These are phyloP conservation scores for Xerocomus amazonicus DNA, from an alignment of 1,284 basidiomycete species.

Conservation along the genomic window DNA sequence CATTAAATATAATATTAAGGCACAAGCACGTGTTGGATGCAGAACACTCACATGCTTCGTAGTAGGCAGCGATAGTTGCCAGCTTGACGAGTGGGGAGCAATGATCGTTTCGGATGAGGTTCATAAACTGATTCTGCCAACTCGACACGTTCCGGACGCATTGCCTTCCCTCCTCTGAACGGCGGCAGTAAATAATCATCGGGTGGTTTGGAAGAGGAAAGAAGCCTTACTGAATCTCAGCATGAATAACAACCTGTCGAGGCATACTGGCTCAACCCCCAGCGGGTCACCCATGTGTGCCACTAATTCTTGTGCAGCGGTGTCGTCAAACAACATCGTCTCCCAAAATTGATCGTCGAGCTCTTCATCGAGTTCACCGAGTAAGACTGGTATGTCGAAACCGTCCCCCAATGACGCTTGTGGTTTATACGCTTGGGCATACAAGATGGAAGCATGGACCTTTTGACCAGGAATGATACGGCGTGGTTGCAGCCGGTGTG, in stretches of 20 bases:
- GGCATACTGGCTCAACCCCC: constrained; percentile 19
- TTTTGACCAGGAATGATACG: constrained; percentile 12
- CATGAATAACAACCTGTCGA: constrained; percentile 18
- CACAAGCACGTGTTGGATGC: background rate
- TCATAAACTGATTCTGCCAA: constrained; percentile 13
- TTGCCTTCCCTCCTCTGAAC: constrained; percentile 25
- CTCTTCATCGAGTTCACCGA: background rate
- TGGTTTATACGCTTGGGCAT: constrained; percentile 24
- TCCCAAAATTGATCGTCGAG: constrained; percentile 22
- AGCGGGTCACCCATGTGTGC: constrained; percentile 4
- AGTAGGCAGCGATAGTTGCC: constrained; percentile 23
- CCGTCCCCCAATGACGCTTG: constrained; percentile 27
- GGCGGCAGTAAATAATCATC: background rate
- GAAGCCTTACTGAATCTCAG: background rate
- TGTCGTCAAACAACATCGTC: constrained; percentile 24
- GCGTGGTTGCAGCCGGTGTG: constrained; percentile 9
- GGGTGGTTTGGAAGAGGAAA: background rate
- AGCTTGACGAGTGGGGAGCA: constrained; percentile 17
- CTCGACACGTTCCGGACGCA: constrained; percentile 10
- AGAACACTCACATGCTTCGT: constrained; percentile 21
- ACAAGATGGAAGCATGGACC: constrained; percentile 30
- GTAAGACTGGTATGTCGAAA: constrained; percentile 24
- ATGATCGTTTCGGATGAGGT: constrained; percentile 8
- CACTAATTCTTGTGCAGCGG: constrained; percentile 19
- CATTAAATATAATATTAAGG: too few relatives aligned